Conservation (phyloP, 345 rosid species). For the Ceriops zippeliana region DNA sequence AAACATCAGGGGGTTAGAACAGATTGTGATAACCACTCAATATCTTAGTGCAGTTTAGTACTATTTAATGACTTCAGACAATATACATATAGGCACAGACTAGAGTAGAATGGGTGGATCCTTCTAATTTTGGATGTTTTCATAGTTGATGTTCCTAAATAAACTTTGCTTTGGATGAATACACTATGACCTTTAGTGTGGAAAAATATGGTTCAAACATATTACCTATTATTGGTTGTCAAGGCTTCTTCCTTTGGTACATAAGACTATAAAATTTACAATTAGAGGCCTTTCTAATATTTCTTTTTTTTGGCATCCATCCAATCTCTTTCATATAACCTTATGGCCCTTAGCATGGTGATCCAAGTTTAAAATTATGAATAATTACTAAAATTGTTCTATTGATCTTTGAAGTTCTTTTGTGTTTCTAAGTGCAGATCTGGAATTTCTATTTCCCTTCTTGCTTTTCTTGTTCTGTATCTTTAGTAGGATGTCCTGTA, state of each 20-base stretch:
- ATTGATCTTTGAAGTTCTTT: neutral
- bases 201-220: slow-evolving; percentile 86
- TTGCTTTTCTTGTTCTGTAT: neutral
- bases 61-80: too few relatives aligned
- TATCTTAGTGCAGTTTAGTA: too few relatives aligned
- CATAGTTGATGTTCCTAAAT: slow-evolving; percentile 70
- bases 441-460: neutral
- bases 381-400: too few relatives aligned
- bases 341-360: too few relatives aligned
- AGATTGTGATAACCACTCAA: too few relatives aligned
- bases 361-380: too few relatives aligned
- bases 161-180: slow-evolving; percentile 69
- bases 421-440: neutral
- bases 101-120: slow-evolving; percentile 56
- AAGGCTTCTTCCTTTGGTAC: neutral
- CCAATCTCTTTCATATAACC: too few relatives aligned
- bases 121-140: slow-evolving; percentile 56
- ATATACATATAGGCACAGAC: neutral
- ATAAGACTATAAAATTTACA: neutral
- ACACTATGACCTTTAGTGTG: slow-evolving; percentile 55
- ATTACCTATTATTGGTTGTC: slow-evolving; percentile 2
- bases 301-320: too few relatives aligned
- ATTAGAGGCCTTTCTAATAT: too few relatives aligned
- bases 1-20: too few relatives aligned
- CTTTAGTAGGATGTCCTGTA: neutral